phyloP scores from a whole-genome alignment of 345 rosid genomes.

The Boechera retrofracta region DNA sequence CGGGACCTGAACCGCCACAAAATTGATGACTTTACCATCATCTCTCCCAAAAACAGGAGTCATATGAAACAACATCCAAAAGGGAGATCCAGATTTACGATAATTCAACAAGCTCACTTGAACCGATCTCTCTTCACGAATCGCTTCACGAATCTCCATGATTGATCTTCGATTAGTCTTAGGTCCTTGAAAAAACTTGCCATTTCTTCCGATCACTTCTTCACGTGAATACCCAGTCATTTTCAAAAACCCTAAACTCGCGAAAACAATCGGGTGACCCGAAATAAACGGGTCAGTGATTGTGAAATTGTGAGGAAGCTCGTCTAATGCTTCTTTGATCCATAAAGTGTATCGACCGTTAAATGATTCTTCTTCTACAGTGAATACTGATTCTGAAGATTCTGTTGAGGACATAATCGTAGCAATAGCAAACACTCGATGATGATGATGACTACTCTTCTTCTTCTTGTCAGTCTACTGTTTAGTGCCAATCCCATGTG shows the following conservation, averaged over 20 bases:
- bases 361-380: slow-evolving; percentile 52
- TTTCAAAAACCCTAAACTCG: slow-evolving; percentile 75
- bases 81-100: slow-evolving; percentile 84
- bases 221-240: slow-evolving; percentile 71
- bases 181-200: slow-evolving; percentile 83
- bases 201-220: slow-evolving; percentile 82
- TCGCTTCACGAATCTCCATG: slow-evolving; percentile 86
- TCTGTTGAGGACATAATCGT: slow-evolving; percentile 58
- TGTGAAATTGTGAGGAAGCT: slow-evolving; percentile 75
- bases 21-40: slow-evolving; percentile 71
- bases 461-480: slow-evolving; percentile 40
- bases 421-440: slow-evolving; percentile 33
- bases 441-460: slow-evolving; percentile 13
- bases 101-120: slow-evolving; percentile 77
- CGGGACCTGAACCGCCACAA: slow-evolving; percentile 91
- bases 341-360: slow-evolving; percentile 55
- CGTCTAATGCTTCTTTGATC: slow-evolving; percentile 74
- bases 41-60: slow-evolving; percentile 64
- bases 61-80: slow-evolving; percentile 89
- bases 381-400: slow-evolving; percentile 53
- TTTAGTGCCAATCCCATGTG: slow-evolving; percentile 73
- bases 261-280: slow-evolving; percentile 92
- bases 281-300: slow-evolving; percentile 83
- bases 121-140: slow-evolving; percentile 69
- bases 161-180: slow-evolving; percentile 69